These are phyloP conservation scores for Bipolaris oryzae DNA, from an alignment of 2,329 filamentous ascomycete genomes.

Conservation along the genomic window DNA sequence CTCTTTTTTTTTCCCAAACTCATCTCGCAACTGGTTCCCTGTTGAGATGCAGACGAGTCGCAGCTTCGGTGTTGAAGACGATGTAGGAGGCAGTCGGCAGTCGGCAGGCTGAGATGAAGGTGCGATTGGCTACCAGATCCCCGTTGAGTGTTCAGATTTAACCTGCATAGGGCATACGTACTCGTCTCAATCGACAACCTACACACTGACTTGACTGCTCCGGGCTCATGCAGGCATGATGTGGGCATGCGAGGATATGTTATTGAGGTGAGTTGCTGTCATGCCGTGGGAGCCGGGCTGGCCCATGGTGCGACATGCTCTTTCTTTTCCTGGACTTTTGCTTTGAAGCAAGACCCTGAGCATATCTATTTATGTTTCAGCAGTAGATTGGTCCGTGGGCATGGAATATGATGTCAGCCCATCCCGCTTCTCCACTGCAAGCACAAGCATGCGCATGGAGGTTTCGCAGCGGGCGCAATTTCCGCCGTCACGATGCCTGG, in stretches of 20 bases:
- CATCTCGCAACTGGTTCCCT: background rate
- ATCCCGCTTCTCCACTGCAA: background rate
- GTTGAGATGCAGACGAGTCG: background rate
- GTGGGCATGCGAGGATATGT: conserved; percentile 1
- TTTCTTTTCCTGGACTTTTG: conserved; percentile 17
- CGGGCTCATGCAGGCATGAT: background rate
- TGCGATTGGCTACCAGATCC: background rate
- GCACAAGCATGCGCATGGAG: background rate
- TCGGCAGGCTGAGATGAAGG: background rate
- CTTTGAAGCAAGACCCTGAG: conserved; percentile 19
- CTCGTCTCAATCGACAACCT: too few species aligned
- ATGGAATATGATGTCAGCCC: conserved; percentile 34
- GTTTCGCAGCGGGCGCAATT: background rate
- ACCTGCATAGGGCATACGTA: background rate
- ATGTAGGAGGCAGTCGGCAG: background rate
- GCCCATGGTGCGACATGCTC: conserved; percentile 23
- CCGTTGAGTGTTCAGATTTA: background rate
- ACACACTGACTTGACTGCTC: too few species aligned
- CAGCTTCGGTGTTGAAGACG: background rate
- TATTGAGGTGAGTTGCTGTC: conserved; percentile 3
- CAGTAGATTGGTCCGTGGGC: conserved; percentile 18
- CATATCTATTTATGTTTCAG: conserved; percentile 15
- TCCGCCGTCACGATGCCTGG: background rate
- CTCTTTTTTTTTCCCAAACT: conserved; percentile 6
- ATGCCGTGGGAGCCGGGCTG: background rate